Percentiles rank a stretch among this genome's conserved stretches.
These are phyloP conservation scores for Castanea sativa DNA, from an alignment of 306 rosid species.

Conservation along the genomic window DNA sequence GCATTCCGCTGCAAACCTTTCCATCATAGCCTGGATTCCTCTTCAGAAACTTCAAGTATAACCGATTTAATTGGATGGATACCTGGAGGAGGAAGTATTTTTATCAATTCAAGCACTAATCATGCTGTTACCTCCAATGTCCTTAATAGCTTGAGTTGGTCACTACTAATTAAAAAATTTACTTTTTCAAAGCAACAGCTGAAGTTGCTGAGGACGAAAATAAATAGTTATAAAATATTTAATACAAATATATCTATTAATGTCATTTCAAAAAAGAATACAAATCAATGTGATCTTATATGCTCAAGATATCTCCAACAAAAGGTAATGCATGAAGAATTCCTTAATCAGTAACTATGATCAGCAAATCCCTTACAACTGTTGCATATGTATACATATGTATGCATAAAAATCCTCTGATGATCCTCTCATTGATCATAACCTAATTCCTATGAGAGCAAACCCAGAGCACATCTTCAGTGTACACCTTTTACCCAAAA, in stretches of 20 bases:
- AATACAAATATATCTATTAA: neutral
- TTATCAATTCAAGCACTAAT: neutral
- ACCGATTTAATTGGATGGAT: slow-evolving; percentile 79
- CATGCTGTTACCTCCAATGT: neutral
- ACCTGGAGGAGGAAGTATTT: slow-evolving; percentile 47
- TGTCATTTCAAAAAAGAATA: neutral
- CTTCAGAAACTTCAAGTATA: slow-evolving; percentile 78
- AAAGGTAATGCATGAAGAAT: neutral
- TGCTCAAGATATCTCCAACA: neutral
- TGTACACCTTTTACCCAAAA: neutral
- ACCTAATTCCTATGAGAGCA: neutral
- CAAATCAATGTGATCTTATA: neutral
- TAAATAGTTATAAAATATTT: neutral
- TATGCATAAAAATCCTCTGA: neutral
- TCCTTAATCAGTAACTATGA: neutral
- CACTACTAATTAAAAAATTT: neutral
- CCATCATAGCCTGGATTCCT: slow-evolving; percentile 94
- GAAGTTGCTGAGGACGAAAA: neutral
- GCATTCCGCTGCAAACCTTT: slow-evolving; percentile 51
- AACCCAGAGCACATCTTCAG: neutral
- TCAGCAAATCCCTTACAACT: neutral
- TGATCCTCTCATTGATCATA: neutral
- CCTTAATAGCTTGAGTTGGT: neutral
- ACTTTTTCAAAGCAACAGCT: neutral
- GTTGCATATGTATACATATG: neutral